Conservation (phyloP, 1,139 yeast genomes). For the Candida neerlandica region DNA sequence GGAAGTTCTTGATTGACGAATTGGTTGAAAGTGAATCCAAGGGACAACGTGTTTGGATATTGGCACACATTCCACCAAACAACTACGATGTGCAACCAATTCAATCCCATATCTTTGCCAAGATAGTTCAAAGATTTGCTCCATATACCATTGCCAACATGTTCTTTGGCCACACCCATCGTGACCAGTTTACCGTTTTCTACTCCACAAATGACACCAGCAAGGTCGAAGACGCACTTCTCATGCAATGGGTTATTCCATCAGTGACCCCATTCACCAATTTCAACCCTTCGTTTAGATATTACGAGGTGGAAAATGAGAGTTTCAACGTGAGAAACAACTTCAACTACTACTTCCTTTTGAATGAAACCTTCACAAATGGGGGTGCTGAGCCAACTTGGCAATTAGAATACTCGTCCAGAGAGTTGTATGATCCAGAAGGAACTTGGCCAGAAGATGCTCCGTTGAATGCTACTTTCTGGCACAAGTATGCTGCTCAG, state of each 20-base stretch:
- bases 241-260: slow-evolving; percentile 66
- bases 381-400: slow-evolving; percentile 56
- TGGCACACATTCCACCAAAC: slow-evolving; percentile 68
- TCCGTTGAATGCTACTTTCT: slow-evolving; percentile 60
- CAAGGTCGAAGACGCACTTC: slow-evolving; percentile 42
- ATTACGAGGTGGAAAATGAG: slow-evolving; percentile 64
- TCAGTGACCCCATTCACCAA: slow-evolving; percentile 63
- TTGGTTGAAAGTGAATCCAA: slow-evolving; percentile 57
- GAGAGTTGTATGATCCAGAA: slow-evolving; percentile 51
- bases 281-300: slow-evolving; percentile 73
- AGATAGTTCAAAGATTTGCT: slow-evolving; percentile 65
- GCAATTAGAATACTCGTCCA: slow-evolving; percentile 56
- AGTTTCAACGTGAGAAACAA: slow-evolving; percentile 65
- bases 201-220: slow-evolving; percentile 42
- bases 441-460: slow-evolving; percentile 50
- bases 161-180: slow-evolving; percentile 74
- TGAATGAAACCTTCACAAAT: slow-evolving; percentile 52
- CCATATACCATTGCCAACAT: slow-evolving; percentile 70
- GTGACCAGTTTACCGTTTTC: slow-evolving; percentile 63
- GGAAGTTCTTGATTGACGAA: slow-evolving; percentile 63
- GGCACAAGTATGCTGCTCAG: slow-evolving; percentile 46
- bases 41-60: slow-evolving; percentile 69
- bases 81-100: slow-evolving; percentile 61
- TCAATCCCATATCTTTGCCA: slow-evolving; percentile 56
- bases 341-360: slow-evolving; percentile 53